These are phyloP conservation scores for Lepiota brunneoincarnata DNA, from an alignment of 768 basidiomycete species.

Conservation along the genomic window DNA sequence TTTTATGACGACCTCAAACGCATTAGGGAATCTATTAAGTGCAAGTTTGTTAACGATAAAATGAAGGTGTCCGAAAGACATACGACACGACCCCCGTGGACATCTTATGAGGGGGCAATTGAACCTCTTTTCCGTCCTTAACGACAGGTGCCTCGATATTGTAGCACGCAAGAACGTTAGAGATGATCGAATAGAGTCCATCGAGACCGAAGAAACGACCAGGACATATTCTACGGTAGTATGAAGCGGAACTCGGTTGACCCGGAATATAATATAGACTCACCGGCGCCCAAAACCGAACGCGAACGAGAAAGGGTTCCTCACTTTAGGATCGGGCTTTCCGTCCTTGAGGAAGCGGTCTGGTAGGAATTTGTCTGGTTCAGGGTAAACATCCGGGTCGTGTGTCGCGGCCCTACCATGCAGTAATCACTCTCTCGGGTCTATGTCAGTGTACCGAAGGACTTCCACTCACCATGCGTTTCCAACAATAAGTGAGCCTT, in stretches of 20 bases:
- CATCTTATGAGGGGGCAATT: too few relatives aligned
- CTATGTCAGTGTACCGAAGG: too few relatives aligned
- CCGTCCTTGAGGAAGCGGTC: slow-evolving; percentile 25
- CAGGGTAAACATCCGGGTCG: slow-evolving; percentile 27
- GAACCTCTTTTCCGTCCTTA: not conserved
- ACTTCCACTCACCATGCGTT: not conserved
- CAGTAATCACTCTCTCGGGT: not conserved
- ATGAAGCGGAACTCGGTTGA: not conserved
- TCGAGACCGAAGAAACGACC: slow-evolving; percentile 14
- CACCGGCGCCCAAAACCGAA: slow-evolving; percentile 25
- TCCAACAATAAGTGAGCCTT: not conserved
- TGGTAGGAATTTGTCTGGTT: slow-evolving; percentile 31
- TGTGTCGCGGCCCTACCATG: slow-evolving; percentile 27
- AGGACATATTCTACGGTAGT: slow-evolving; percentile 15
- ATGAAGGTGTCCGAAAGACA: not conserved
- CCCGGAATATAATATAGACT: not conserved
- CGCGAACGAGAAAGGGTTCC: slow-evolving; percentile 11
- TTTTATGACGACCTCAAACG: slow-evolving; percentile 22
- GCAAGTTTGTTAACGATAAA: not conserved
- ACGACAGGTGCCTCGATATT: slow-evolving; percentile 11
- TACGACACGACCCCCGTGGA: not conserved
- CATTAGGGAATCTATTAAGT: slow-evolving; percentile 9
- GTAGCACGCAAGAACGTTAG: slow-evolving; percentile 13
- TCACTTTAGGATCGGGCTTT: slow-evolving; percentile 13
- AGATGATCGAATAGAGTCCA: slow-evolving; percentile 8